Percentiles rank a stretch among this genome's conserved stretches.
These are phyloP conservation scores for Aspergillus ustus DNA, from an alignment of 2,329 filamentous ascomycete genomes.

Conservation along the genomic window DNA sequence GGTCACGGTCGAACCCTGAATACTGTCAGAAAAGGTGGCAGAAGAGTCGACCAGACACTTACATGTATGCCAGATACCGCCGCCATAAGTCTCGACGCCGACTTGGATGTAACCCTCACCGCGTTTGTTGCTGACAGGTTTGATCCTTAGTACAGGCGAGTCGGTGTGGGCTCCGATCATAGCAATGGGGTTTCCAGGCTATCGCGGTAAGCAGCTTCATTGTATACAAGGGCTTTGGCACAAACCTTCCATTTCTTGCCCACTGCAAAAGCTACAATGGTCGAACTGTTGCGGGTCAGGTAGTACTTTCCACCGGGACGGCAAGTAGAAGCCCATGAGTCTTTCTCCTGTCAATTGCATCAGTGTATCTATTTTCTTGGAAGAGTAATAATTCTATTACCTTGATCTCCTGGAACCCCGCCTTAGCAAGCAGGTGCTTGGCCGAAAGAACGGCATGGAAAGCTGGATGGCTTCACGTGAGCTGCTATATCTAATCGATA, in stretches of 20 bases:
- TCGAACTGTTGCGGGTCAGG: slow-evolving; percentile 89
- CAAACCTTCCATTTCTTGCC: slow-evolving; percentile 79
- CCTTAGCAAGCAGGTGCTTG: slow-evolving; percentile 74
- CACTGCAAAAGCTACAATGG: slow-evolving; percentile 89
- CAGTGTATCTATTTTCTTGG: background rate
- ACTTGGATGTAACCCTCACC: slow-evolving; percentile 89
- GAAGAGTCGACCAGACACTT: slow-evolving; percentile 14
- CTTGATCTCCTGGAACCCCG: slow-evolving; percentile 85
- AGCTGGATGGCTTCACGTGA: slow-evolving; percentile 58
- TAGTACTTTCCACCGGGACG: slow-evolving; percentile 93
- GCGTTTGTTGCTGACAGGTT: slow-evolving; percentile 90
- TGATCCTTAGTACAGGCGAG: slow-evolving; percentile 87
- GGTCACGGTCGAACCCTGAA: slow-evolving; percentile 85
- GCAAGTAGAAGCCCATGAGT: slow-evolving; percentile 80
- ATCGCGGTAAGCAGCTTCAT: background rate
- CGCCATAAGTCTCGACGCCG: slow-evolving; percentile 94
- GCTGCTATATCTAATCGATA: background rate
- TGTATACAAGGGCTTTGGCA: no score
- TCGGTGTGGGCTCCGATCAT: slow-evolving; percentile 98
- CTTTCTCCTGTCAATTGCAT: slow-evolving; percentile 66
- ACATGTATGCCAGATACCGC: slow-evolving; percentile 95
- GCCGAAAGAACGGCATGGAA: slow-evolving; percentile 91
- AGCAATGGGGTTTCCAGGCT: slow-evolving; percentile 82
- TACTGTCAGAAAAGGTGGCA: slow-evolving; percentile 18
- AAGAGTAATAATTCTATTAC: slow-evolving; percentile 39